Evolutionary conservation across 108 stramenopile genomes (phyloP), one percentile per base, ranked within the genome.

Genomic region (Cyclotella kingstonii): DNA sequence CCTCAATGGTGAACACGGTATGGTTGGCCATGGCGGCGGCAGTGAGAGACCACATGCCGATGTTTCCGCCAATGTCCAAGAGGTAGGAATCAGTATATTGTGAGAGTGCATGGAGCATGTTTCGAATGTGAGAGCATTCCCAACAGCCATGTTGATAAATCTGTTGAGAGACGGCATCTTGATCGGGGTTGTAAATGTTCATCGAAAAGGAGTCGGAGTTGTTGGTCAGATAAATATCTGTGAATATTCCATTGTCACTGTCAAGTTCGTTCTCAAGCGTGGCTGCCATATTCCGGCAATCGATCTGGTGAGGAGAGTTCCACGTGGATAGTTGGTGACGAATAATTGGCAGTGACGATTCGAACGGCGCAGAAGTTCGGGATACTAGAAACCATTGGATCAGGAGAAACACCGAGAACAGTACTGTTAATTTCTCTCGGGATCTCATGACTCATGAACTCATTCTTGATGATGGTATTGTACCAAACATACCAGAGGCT

Each of bases 11-110:
- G n/a, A n/a, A 27, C 28, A 66, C 39, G 4, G 56, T 53, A 10
- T 58, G 36, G 23, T 54, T 15, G 14, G 31, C 42, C 35, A 33
- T 19, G 2, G 73, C 66, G 10, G 73, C 59, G 21, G 67, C 73
- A 17, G 54, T 25, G 15, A 75, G 39, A 7, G 63, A 42, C 54
- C 46, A 75, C 73, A 64, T 58, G 6, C 73, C 73, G 18, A 75
- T 75, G 39, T 75, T 75, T 0, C 44, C 54, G 15, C 66, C 73
- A 23, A 75, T 28, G 27, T 75, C 73, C n/a, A 71, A 23, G 47
- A 73, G 39, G n/a, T 52, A 46, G 19, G 56, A 66, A 15, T 66
- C 46, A 12, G 26, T 5, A 23, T 60, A 36, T 22, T 59, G 39
- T 23, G 52, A 23, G 17, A 70, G 52, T 12, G 62, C 70, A 19